Evolutionary conservation across 2,329 filamentous ascomycete genomes (phyloP).

Genomic region (Pestalotiopsis sp.): DNA sequence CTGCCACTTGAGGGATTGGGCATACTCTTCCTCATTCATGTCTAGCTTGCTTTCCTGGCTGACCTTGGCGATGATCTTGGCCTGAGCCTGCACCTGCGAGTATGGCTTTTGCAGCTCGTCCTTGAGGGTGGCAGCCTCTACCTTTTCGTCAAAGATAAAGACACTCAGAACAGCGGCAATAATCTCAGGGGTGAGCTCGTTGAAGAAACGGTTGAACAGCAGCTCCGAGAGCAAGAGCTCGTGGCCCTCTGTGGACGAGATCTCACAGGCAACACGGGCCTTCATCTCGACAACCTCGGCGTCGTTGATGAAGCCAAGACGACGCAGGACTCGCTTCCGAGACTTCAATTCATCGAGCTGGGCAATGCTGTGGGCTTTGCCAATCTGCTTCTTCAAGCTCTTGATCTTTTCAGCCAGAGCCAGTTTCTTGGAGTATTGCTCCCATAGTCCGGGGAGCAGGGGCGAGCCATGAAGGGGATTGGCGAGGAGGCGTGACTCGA

Average conservation of each 20-base stretch:
- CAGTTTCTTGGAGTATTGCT: conserved; percentile 83
- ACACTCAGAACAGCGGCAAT: conserved; percentile 85
- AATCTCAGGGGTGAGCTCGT: conserved; percentile 86
- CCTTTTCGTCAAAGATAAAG: conserved; percentile 98
- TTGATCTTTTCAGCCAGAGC: conserved; percentile 79
- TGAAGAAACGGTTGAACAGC: conserved; percentile 97
- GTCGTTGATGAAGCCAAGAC: conserved; percentile 94
- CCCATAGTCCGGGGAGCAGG: conserved; percentile 80
- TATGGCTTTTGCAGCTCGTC: conserved; percentile 87
- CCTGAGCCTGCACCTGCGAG: conserved; percentile 84
- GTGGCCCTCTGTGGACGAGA: conserved; percentile 87
- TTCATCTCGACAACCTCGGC: conserved; percentile 95
- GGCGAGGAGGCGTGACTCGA: conserved; percentile 85
- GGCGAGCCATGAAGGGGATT: conserved; percentile 94
- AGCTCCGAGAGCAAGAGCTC: conserved; percentile 92
- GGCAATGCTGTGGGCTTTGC: conserved; percentile 81
- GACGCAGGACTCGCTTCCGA: conserved; percentile 90
- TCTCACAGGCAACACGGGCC: conserved; percentile 95
- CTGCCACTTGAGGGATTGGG: conserved; percentile 87
- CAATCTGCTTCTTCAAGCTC: conserved; percentile 83
- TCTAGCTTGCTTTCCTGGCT: conserved; percentile 92
- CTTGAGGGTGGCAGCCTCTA: conserved; percentile 74
- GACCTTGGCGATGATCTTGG: conserved; percentile 87
- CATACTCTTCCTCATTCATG: conserved; percentile 94
- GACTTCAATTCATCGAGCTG: conserved; percentile 97